A percentile compares a stretch with the other conserved stretches of the same genome.
phyloP scores from a whole-genome alignment of 176 grass and related monocot genomes.

The Bothriochloa decipiens region DNA sequence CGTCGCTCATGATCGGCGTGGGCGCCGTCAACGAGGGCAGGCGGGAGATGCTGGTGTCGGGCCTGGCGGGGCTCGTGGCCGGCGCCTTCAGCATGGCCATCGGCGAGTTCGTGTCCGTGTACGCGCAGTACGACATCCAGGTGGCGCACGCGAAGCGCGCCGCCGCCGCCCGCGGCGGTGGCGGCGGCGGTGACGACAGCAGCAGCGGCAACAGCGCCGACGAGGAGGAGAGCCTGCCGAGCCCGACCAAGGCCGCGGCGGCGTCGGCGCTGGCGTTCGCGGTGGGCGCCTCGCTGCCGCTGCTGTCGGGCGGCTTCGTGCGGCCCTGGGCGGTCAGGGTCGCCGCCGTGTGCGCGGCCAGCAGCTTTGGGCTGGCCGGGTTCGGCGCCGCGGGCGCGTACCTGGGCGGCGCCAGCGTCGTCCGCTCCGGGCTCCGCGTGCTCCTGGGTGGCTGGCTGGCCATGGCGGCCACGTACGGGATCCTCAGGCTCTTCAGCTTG shows the following conservation, averaged over 20 bases:
- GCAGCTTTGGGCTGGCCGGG: background rate
- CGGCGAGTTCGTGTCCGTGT: conserved; percentile 85
- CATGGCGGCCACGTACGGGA: background rate
- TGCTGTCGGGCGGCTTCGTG: conserved; percentile 20
- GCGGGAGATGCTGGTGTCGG: conserved; percentile 74
- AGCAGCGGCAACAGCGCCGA: background rate
- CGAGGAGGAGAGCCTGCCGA: background rate
- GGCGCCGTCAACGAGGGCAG: conserved; percentile 57
- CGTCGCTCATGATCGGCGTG: conserved; percentile 93
- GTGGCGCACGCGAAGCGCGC: conserved; percentile 40
- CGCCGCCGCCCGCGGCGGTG: background rate
- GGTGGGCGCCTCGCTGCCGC: background rate
- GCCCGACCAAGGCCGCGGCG: background rate
- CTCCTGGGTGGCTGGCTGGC: background rate
- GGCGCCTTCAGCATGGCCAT: conserved; percentile 95
- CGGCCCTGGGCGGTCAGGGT: background rate
- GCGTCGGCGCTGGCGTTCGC: conserved; percentile 22
- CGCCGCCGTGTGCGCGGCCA: background rate
- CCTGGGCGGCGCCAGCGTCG: conserved; percentile 5
- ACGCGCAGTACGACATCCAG: conserved; percentile 85
- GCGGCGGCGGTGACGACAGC: too few species aligned
- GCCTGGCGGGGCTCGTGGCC: conserved; percentile 72
- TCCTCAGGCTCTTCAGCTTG: conserved; percentile 6
- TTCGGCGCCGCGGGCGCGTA: background rate
- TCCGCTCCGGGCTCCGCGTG: background rate